A percentile compares a stretch with the other conserved stretches of the same genome.
These are phyloP conservation scores for Albifimbria verrucaria DNA, from an alignment of 2,329 filamentous ascomycete species.

Conservation along the genomic window DNA sequence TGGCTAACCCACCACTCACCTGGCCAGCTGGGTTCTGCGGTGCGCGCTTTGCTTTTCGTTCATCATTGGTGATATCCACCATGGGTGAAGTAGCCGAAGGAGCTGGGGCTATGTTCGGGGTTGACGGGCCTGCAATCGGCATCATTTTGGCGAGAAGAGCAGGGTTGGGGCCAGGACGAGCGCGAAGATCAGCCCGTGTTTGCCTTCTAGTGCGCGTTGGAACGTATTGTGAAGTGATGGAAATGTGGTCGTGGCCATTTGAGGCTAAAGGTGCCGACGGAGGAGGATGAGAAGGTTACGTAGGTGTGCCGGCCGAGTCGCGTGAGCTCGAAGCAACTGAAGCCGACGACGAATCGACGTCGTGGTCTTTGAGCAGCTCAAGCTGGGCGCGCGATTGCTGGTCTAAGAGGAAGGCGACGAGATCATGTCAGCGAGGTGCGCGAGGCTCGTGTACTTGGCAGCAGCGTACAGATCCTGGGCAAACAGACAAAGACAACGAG, in stretches of 20 bases:
- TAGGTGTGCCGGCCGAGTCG: constrained; percentile 18
- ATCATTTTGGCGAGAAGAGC: constrained; percentile 33
- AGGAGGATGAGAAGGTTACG: constrained; percentile 24
- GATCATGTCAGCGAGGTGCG: constrained; percentile 21
- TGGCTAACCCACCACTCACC: constrained; percentile 55
- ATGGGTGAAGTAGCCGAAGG: constrained; percentile 21
- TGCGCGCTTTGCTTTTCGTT: constrained; percentile 83
- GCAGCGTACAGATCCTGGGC: too few species aligned
- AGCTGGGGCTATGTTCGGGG: constrained; percentile 27
- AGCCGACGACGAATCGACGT: constrained; percentile 28
- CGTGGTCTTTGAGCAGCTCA: constrained; percentile 40
- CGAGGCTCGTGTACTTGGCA: too few species aligned
- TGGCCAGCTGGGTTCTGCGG: constrained; percentile 96
- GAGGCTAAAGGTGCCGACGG: constrained; percentile 24
- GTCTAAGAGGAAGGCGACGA: constrained; percentile 20
- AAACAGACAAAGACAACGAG: too few species aligned
- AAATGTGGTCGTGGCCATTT: constrained; percentile 45
- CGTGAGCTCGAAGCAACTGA: constrained; percentile 21
- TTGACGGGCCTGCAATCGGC: constrained; percentile 30
- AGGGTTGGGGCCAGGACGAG: constrained; percentile 19
- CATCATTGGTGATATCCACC: constrained; percentile 39
- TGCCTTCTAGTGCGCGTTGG: constrained; percentile 28
- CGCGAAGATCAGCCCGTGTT: constrained; percentile 41
- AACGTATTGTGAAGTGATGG: constrained; percentile 30
- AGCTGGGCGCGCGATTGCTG: constrained; percentile 42